A percentile compares a stretch with the other conserved stretches of the same genome.
These are phyloP conservation scores for Coriolopsis trogii DNA, from an alignment of 1,284 basidiomycete species.

Conservation along the genomic window DNA sequence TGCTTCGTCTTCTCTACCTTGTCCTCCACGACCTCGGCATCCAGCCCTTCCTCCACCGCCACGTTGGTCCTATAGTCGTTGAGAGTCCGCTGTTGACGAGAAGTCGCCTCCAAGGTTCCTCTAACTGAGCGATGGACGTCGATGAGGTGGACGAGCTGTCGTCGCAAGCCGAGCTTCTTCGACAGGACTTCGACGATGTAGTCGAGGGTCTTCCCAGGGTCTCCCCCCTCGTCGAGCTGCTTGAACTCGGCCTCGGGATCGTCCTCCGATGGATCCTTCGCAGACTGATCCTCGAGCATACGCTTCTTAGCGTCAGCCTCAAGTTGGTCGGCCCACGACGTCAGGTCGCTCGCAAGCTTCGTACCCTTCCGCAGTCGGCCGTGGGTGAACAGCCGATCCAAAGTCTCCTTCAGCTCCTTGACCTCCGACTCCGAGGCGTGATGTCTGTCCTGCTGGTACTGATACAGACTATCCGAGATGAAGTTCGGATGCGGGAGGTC, in stretches of 20 bases:
- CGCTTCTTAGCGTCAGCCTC: constrained; percentile 33
- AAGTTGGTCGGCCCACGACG: constrained; percentile 37
- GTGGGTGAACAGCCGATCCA: constrained; percentile 36
- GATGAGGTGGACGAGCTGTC: constrained; percentile 45
- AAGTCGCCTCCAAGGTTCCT: constrained; percentile 18
- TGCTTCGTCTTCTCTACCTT: constrained; percentile 7
- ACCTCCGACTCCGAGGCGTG: constrained; percentile 31
- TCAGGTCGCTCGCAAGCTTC: constrained; percentile 37
- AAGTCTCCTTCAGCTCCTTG: constrained; percentile 36
- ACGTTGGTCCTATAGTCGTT: background rate
- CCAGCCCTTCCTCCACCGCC: constrained; percentile 9
- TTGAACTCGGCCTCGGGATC: constrained; percentile 13
- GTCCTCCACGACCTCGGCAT: constrained; percentile 8
- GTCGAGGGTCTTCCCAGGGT: constrained; percentile 24
- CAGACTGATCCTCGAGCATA: constrained; percentile 20
- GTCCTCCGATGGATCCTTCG: constrained; percentile 4
- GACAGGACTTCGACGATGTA: constrained; percentile 30
- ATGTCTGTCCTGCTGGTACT: background rate
- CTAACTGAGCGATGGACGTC: constrained; percentile 49
- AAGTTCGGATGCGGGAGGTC: background rate
- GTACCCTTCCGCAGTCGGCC: constrained; percentile 38
- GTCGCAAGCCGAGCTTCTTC: constrained; percentile 19
- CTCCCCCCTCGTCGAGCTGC: background rate
- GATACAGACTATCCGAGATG: background rate
- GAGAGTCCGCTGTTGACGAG: too few species aligned